A percentile compares a stretch with the other conserved stretches of the same genome.
Conservation (phyloP, 2,329 filamentous ascomycete species). For the Eutypa lata region DNA sequence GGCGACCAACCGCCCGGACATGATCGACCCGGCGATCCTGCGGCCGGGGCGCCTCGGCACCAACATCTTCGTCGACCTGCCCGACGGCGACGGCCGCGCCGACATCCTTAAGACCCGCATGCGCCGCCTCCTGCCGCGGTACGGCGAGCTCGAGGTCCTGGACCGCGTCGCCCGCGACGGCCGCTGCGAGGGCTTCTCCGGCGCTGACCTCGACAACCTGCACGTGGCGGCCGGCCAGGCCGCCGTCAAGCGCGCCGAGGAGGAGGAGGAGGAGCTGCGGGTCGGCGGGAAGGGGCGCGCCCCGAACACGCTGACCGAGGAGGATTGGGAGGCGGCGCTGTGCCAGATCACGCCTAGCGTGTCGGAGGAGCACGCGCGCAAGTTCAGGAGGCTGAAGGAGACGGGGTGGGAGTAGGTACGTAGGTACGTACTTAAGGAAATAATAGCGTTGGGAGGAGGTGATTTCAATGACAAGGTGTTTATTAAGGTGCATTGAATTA, state of each 20-base stretch:
- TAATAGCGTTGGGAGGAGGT: too few relatives aligned
- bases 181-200: conserved; percentile 74
- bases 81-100: conserved; percentile 72
- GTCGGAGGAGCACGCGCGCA: conserved; percentile 35
- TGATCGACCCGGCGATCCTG: conserved; percentile 94
- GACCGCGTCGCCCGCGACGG: conserved; percentile 62
- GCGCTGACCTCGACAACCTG: conserved; percentile 61
- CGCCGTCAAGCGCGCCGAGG: conserved; percentile 19
- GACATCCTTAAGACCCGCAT: conserved; percentile 74
- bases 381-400: conserved; percentile 38
- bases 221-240: conserved; percentile 27
- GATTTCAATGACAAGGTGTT: too few relatives aligned
- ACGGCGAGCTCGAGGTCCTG: conserved; percentile 37
- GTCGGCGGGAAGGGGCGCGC: conserved; percentile 10
- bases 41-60: conserved; percentile 86
- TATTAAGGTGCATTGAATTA: too few relatives aligned
- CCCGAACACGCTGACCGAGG: conserved; percentile 30
- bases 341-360: conserved; percentile 48
- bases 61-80: conserved; percentile 85
- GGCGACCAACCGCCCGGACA: conserved; percentile 91
- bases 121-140: conserved; percentile 26
- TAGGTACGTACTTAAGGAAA: too few relatives aligned
- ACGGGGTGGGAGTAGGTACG: conserved; percentile 24
- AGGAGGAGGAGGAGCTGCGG: neutral
- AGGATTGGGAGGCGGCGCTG: conserved; percentile 54